Conservation (phyloP, 305 asterid genomes). For the Fraxinus angustifolia region DNA sequence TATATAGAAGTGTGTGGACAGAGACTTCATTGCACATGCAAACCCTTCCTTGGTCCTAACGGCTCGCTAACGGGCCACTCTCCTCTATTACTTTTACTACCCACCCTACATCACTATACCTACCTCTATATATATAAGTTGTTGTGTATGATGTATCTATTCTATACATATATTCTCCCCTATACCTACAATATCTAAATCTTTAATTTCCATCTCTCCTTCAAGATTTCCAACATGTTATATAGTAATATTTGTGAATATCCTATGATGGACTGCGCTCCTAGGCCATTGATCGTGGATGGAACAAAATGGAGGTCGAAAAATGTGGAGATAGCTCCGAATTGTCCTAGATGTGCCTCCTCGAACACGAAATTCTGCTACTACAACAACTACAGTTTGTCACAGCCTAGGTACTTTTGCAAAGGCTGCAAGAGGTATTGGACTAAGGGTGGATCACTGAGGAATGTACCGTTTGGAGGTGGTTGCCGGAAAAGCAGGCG, state of each 20-base stretch:
- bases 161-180: slow-evolving; percentile 26
- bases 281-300: slow-evolving; percentile 38
- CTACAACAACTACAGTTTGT: slow-evolving; percentile 79
- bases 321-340: slow-evolving; percentile 57
- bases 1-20: slow-evolving; percentile 17
- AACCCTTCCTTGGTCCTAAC: slow-evolving; percentile 60
- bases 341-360: slow-evolving; percentile 84
- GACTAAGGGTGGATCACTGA: slow-evolving; percentile 83
- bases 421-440: slow-evolving; percentile 79
- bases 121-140: slow-evolving; percentile 21
- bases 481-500: slow-evolving; percentile 71
- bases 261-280: slow-evolving; percentile 36
- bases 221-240: slow-evolving; percentile 31
- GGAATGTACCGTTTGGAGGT: slow-evolving; percentile 74
- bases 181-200: slow-evolving; percentile 20
- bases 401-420: slow-evolving; percentile 90
- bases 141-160: neutral
- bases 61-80: slow-evolving; percentile 68
- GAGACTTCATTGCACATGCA: slow-evolving; percentile 51
- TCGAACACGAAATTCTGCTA: slow-evolving; percentile 77
- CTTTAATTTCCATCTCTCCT: slow-evolving; percentile 3
- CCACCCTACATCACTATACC: slow-evolving; percentile 4
- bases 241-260: slow-evolving; percentile 31
- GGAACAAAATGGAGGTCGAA: slow-evolving; percentile 44
- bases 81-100: neutral